Base-by-base conservation (phyloP, 192 early-diverging fungal species). In the Podila horticola region DNA sequence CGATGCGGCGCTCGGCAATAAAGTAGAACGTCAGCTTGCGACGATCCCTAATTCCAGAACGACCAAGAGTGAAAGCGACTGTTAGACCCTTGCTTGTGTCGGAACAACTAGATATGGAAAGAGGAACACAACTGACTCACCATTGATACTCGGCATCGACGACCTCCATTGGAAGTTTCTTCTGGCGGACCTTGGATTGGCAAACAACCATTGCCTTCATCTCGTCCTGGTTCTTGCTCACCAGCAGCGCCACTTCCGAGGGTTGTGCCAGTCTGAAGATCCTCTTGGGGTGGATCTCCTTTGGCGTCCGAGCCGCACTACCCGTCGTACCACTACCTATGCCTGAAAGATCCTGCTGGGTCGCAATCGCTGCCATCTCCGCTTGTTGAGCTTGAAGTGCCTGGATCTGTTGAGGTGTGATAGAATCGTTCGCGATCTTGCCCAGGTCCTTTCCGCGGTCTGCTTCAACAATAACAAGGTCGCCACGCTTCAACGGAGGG, bases 61-160 rank as follows among this genome's bases (percentile, higher is more conserved):
- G 30, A 67, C 19, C 11, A 59, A 36, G 29, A 19, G 2, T 45
- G 49, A n/a, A 5, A 12, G 2, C 41, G 41, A 41, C 41, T 45
- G 41, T 45, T 45, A 45, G 15, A 17, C 41, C 15, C 15, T 45
- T 4, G 15, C 3, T 10, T 17, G 33, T 12, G 9, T 22, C 7
- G 17, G 3, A 26, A 10, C 20, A 22, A 55, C 24, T 8, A 2
- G 1, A 51, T 19, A 50, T 50, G 7, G 8, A 5, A 52, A 52
- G 50, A 58, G 26, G 30, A 22, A 49, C 8, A 41, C 33, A 67
- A 24, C 6, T 12, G 11, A 64, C 81, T 72, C 82, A 95, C 95
- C 97, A 99, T 86, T 99, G 98, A 74, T 96, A 99, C 87, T 99
- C 98, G 17, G 98, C 98, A 74, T 98, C 95, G 1, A 97, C 94